phyloP scores from a whole-genome alignment of 768 basidiomycete species.

The Lactifluus rugatus region DNA sequence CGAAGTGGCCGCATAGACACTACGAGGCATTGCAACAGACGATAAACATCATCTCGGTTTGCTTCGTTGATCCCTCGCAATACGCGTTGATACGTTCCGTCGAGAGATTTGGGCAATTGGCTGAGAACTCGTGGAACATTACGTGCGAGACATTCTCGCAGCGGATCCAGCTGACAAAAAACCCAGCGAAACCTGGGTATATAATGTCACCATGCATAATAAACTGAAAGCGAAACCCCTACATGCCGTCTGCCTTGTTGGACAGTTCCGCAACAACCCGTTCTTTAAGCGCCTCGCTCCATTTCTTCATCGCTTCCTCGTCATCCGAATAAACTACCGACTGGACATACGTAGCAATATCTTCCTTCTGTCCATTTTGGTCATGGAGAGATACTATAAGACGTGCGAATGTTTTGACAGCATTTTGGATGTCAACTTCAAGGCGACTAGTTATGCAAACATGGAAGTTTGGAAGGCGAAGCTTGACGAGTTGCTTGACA shows the following conservation, averaged over 20 bases:
- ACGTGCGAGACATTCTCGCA: background rate
- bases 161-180: background rate
- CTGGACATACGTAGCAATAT: background rate
- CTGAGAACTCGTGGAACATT: background rate
- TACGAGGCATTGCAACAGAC: background rate
- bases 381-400: background rate
- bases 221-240: background rate
- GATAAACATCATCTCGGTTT: background rate
- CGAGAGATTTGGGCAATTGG: background rate
- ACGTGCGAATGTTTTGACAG: background rate
- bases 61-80: background rate
- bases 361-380: background rate
- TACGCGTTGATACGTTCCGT: background rate
- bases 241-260: background rate
- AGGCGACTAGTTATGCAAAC: background rate
- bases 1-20: background rate
- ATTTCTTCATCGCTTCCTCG: background rate
- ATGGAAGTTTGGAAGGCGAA: background rate
- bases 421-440: background rate
- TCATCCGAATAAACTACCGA: slow-evolving; percentile 24
- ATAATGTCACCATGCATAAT: background rate
- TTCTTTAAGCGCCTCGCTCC: background rate
- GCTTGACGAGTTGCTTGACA: background rate
- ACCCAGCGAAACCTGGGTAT: background rate
- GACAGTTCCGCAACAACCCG: background rate